Evolutionary conservation across 305 asterid species (phyloP), one percentile per base, ranked within the genome.

Genomic region (Plantago rigida): DNA sequence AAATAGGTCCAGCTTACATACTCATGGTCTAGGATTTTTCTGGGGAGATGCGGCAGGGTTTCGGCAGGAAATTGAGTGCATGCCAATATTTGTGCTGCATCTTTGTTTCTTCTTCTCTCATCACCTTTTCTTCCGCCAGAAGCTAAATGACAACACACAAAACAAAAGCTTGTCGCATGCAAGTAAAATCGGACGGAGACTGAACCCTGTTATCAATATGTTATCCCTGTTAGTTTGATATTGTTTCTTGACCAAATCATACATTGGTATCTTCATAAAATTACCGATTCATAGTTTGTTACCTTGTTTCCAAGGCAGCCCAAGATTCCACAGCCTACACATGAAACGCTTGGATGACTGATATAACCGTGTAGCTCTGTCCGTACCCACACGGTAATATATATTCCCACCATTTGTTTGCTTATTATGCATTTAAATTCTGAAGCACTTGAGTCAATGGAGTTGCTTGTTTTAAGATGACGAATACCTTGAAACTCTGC

Each of bases 251-350:
- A 13, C 29, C 69, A 60, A 42, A 52, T 68, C 11, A 22, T 62
- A 44, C 26, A 17, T 59, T 5, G 31, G 31, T 5, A 31, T 15
- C 1, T 9, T 47, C 17, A 59, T 14, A 24, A 12, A 44, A 52
- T 39, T 60, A 51, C 48, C 24, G 15, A 24, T 31, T 22, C 24
- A 34, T 34, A 28, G 26, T 28, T 66, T 54, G 15, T 56, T 72
- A 84, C 92, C 81, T 84, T 84, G 73, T 84, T 84, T 62, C 87
- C 84, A 52, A 84, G 87, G 73, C 77, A 69, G 59, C 92, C 83
- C 55, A 79, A 69, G 71, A 84, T 78, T 47, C 88, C 88, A 49
- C 92, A 82, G 71, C 88, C 84, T 14, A 82, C 79, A 52, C 75
- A 70, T 59, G 84, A 80, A 68, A 78, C 65, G 52, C 77, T 69